A percentile compares a stretch with the other conserved stretches of the same genome.
Conservation (phyloP, 441 rosid genomes). For the Erodium texanum region DNA sequence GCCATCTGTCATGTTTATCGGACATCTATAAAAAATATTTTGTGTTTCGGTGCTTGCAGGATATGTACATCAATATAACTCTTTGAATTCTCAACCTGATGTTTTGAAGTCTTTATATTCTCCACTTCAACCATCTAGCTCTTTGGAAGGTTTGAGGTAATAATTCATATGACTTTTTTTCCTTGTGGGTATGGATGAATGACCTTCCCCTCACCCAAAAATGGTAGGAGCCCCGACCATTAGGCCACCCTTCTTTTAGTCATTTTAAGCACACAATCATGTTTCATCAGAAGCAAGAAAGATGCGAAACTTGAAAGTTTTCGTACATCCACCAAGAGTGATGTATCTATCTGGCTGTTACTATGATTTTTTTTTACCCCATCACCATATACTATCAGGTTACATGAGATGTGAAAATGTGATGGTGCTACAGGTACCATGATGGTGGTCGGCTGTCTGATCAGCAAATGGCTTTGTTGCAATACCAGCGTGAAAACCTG, state of each 20-base stretch:
- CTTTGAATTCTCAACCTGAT: conserved; percentile 84
- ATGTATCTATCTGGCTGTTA: conserved; percentile 5
- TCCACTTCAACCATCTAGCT: conserved; percentile 89
- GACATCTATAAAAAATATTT: background rate
- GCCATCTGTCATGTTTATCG: background rate
- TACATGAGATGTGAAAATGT: background rate
- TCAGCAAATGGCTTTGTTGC: conserved; percentile 96
- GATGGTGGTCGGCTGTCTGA: conserved; percentile 95
- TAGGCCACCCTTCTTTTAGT: background rate
- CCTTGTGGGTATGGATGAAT: background rate
- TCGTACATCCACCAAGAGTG: background rate
- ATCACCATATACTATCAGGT: background rate
- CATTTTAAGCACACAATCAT: conserved; percentile 2
- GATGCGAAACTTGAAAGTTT: background rate
- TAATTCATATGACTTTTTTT: background rate
- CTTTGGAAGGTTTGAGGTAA: conserved; percentile 92
- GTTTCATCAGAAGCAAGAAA: background rate
- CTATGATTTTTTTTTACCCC: conserved; percentile 5
- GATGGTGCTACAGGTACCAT: conserved; percentile 55
- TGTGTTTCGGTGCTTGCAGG: conserved; percentile 41
- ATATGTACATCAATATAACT: conserved; percentile 77
- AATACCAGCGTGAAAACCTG: conserved; percentile 30
- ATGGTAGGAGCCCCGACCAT: background rate
- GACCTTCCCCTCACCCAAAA: background rate
- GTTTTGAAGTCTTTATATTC: conserved; percentile 89